Evolutionary conservation across 441 rosid genomes (phyloP), one percentile per base, ranked within the genome.

Genomic region (Rhodomyrtus psidioides): DNA sequence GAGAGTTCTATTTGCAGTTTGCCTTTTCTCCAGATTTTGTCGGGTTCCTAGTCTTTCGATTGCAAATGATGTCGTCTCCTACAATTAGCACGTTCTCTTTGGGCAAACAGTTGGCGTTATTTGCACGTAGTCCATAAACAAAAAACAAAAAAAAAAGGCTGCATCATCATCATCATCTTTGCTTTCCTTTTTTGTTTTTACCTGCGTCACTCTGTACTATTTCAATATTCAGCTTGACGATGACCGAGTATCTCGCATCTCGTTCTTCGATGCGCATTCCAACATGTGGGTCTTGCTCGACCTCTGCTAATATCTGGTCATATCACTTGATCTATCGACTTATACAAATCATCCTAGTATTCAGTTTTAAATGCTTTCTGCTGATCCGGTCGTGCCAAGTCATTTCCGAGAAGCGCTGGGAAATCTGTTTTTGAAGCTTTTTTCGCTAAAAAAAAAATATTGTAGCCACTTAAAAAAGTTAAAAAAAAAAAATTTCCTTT

Each of bases 181-280:
- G n/a, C 6, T 34, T 65, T 42, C 49, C 2, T 42, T 70, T 65
- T 19, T 15, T 70, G 34, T 34, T 34, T 23, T 12, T 5, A 5
- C 2, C 1, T 0, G 2, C 9, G 4, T 39, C 49, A 5, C n/a
- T 39, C 34, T 70, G 1, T 19, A 5, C 34, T 34, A 70, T 34
- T 10, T 21, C 7, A 19, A 1, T 34, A 8, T 2, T 62, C 44
- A 30, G 0, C 75, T 19, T 65, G 4, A 34, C 7, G 0, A 6
- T 2, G 76, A 26, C 76, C 1, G 76, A 34, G 76, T 34, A 6
- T 65, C 76, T 16, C 0, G 34, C 42, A 16, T 16, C 4, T 21
- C 34, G 4, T 9, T 2, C 14, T 34, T 9, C 0, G 46, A 65
- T 34, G 76, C 14, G 2, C 26, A 39, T 34, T 21, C 9, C 15